Percentiles rank a stretch among this genome's conserved stretches.
Evolutionary conservation across 2,329 filamentous ascomycete genomes (phyloP).

Genomic region (Pseudogymnoascus verrucosus): DNA sequence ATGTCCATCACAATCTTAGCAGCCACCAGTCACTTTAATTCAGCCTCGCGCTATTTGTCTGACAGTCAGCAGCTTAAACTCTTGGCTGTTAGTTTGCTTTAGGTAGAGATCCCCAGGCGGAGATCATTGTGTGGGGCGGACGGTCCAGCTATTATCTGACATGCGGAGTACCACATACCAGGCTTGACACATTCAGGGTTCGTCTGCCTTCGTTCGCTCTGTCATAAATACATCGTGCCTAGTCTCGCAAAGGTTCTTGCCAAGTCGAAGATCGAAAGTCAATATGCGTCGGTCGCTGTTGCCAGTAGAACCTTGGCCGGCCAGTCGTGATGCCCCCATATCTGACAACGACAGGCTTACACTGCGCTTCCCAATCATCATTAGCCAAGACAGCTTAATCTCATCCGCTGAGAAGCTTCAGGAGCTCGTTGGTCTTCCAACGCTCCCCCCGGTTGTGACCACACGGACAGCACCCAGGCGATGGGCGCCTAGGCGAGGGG

Average conservation of each 20-base stretch:
- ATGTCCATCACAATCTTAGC: constrained; percentile 2
- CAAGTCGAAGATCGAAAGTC: not conserved
- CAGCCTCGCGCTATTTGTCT: not conserved
- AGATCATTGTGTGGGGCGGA: not conserved
- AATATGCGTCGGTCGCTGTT: not conserved
- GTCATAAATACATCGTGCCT: not conserved
- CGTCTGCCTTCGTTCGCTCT: not conserved
- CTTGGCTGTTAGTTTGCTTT: not conserved
- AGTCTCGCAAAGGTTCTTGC: not conserved
- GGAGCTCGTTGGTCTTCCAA: no score
- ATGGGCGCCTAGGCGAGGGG: no score
- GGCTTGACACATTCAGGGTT: not conserved
- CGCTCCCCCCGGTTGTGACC: no score
- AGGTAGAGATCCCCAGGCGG: not conserved
- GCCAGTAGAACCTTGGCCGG: no score
- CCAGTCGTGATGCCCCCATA: no score
- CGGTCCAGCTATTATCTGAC: not conserved
- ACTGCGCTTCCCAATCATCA: no score
- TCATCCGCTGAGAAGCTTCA: no score
- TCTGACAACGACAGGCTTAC: no score
- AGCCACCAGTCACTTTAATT: not conserved
- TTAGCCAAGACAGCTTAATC: no score
- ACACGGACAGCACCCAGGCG: no score
- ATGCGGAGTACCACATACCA: not conserved
- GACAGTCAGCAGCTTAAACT: not conserved